Percentiles rank a stretch among this genome's conserved stretches.
phyloP scores from a whole-genome alignment of 805 yeast genomes.

The Starmerella vaccinii region DNA sequence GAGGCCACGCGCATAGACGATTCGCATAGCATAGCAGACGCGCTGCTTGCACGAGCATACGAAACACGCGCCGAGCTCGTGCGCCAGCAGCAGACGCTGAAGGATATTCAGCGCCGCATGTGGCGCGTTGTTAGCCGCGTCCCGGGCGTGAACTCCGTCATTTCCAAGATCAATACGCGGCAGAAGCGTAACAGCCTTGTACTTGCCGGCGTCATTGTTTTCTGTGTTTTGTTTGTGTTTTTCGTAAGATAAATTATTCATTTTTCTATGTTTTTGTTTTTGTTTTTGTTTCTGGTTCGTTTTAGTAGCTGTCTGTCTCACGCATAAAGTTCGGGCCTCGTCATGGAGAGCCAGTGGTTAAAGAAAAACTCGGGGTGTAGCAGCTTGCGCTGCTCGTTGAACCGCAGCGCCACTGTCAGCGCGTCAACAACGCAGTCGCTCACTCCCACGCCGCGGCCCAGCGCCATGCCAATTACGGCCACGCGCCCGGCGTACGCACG shows the following conservation, averaged over 20 bases:
- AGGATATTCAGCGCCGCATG: slow-evolving; percentile 53
- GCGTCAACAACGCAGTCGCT: slow-evolving; percentile 73
- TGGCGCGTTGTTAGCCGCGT: slow-evolving; percentile 52
- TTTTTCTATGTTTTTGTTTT: slow-evolving; percentile 53
- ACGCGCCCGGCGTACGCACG: slow-evolving; percentile 36
- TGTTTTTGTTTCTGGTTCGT: too few relatives aligned
- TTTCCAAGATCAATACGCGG: slow-evolving; percentile 74
- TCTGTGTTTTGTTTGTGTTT: slow-evolving; percentile 61
- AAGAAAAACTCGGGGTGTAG: slow-evolving; percentile 28
- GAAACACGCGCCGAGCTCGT: slow-evolving; percentile 78
- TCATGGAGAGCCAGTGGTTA: slow-evolving; percentile 25
- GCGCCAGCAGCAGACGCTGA: slow-evolving; percentile 57
- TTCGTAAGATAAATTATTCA: slow-evolving; percentile 37
- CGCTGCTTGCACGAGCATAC: slow-evolving; percentile 71
- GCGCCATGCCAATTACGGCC: slow-evolving; percentile 67
- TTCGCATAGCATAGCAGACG: slow-evolving; percentile 67
- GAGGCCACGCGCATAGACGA: slow-evolving; percentile 66
- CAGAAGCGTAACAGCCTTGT: slow-evolving; percentile 80
- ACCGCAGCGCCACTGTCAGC: slow-evolving; percentile 44
- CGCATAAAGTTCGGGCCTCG: slow-evolving; percentile 25
- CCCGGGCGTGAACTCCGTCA: slow-evolving; percentile 73
- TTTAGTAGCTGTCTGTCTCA: too few relatives aligned
- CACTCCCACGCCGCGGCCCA: slow-evolving; percentile 75
- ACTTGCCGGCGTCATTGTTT: slow-evolving; percentile 60
- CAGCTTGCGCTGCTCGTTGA: slow-evolving; percentile 27